Evolutionary conservation across 371 early-diverging fungal species (phyloP).

Genomic region (Rhizopus delemar): DNA sequence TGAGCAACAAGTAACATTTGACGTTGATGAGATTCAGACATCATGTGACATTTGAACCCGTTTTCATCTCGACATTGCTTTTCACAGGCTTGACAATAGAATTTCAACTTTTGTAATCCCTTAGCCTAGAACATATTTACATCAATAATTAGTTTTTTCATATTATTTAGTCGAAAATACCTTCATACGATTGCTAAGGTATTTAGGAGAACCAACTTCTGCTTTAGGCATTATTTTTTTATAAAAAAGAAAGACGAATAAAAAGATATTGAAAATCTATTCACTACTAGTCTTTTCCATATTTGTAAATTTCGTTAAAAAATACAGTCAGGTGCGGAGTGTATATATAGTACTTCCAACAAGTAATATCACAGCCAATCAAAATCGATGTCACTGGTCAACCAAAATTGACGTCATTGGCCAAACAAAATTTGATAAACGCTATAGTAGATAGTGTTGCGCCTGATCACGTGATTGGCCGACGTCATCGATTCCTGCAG

Average conservation of each 20-base stretch:
- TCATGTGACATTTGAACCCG: slow-evolving; percentile 94
- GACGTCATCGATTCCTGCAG: no score
- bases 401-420: neutral
- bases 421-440: slow-evolving; percentile 11
- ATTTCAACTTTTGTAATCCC: slow-evolving; percentile 91
- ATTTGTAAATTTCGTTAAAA: no score
- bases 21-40: slow-evolving; percentile 90
- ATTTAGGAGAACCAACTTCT: slow-evolving; percentile 79
- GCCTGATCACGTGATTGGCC: no score
- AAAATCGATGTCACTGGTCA: no score
- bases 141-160: neutral
- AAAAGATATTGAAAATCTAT: no score
- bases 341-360: no score
- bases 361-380: no score
- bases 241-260: neutral
- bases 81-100: slow-evolving; percentile 95
- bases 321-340: no score
- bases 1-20: slow-evolving; percentile 91
- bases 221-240: slow-evolving; percentile 67
- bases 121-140: slow-evolving; percentile 54
- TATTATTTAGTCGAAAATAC: neutral
- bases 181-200: slow-evolving; percentile 84
- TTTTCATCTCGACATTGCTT: slow-evolving; percentile 94
- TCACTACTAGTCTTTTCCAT: no score
- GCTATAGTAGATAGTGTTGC: no score